Percentiles rank a stretch among this genome's conserved stretches.
Evolutionary conservation across 2,329 filamentous ascomycete genomes (phyloP).

Genomic region (Fusarium xylarioides): DNA sequence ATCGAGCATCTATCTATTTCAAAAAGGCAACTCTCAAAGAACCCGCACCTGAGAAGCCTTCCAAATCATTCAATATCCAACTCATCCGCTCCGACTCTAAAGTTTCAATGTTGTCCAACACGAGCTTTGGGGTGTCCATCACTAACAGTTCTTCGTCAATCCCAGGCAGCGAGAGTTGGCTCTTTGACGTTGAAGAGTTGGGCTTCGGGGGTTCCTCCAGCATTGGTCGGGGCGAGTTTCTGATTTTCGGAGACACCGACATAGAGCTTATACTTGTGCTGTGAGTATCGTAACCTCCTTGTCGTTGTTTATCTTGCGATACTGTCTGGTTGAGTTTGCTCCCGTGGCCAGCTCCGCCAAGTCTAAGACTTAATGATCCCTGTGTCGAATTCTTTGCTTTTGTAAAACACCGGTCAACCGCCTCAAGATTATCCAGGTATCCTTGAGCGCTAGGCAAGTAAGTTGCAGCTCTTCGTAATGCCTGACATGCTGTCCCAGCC

Average conservation of each 20-base stretch:
- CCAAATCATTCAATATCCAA: slow-evolving; percentile 37
- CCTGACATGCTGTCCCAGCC: slow-evolving; percentile 23
- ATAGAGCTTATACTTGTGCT: slow-evolving; percentile 15
- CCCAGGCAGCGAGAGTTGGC: slow-evolving; percentile 25
- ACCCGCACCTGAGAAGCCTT: slow-evolving; percentile 38
- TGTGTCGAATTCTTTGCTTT: slow-evolving; percentile 3
- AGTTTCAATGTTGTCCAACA: background rate
- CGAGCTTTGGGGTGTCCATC: background rate
- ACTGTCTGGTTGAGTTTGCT: slow-evolving; percentile 4
- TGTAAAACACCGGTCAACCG: slow-evolving; percentile 19
- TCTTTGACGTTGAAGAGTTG: background rate
- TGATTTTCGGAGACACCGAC: slow-evolving; percentile 19
- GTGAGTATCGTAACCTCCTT: background rate
- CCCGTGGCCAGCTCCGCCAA: slow-evolving; percentile 7
- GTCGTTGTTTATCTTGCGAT: background rate
- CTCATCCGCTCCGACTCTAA: slow-evolving; percentile 34
- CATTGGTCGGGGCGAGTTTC: slow-evolving; percentile 1
- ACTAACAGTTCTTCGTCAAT: background rate
- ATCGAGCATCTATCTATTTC: background rate
- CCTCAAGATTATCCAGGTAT: slow-evolving; percentile 29
- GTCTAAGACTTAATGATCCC: slow-evolving; percentile 22
- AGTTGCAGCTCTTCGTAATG: slow-evolving; percentile 19
- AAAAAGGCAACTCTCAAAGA: slow-evolving; percentile 4
- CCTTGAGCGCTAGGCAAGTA: slow-evolving; percentile 28
- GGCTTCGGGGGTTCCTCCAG: background rate